Evolutionary conservation across 495 filamentous ascomycete species (phyloP).

Genomic region (Aspergillus saccharolyticus): DNA sequence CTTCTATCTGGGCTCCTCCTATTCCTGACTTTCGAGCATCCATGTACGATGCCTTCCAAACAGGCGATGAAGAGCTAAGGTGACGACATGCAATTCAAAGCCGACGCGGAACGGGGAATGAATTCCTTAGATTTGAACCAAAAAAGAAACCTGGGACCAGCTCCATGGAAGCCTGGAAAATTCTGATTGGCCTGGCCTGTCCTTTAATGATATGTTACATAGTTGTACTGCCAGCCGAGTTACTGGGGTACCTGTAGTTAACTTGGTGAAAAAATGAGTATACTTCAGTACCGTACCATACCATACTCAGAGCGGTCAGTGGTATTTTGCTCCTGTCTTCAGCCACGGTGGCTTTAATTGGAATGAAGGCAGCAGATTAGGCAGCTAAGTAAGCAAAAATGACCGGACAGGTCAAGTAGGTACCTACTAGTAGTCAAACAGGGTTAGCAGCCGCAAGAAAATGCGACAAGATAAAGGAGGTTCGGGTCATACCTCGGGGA

Average conservation of each 20-base stretch:
- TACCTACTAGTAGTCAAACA: neutral
- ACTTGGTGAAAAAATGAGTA: neutral
- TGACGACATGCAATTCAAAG: neutral
- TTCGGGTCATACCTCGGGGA: neutral
- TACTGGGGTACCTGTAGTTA: no score
- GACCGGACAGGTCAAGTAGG: no score
- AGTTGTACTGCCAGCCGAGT: neutral
- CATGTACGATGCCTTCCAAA: no score
- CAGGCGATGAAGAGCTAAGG: neutral
- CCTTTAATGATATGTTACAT: no score
- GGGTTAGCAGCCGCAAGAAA: conserved; percentile 1
- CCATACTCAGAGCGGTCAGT: neutral
- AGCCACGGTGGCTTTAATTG: conserved; percentile 27
- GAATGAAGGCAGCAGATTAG: conserved; percentile 7
- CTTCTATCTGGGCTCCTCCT: no score
- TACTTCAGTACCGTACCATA: neutral
- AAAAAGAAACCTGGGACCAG: neutral
- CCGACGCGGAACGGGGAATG: neutral
- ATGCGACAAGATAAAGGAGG: neutral
- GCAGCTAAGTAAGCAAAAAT: neutral
- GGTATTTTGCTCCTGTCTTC: neutral
- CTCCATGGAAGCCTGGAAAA: neutral
- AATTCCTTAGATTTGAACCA: neutral
- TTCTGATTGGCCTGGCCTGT: no score
- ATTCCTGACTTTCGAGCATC: no score